Conservation (phyloP, 2,329 filamentous ascomycete genomes). For the Trichoderma hamatum region DNA sequence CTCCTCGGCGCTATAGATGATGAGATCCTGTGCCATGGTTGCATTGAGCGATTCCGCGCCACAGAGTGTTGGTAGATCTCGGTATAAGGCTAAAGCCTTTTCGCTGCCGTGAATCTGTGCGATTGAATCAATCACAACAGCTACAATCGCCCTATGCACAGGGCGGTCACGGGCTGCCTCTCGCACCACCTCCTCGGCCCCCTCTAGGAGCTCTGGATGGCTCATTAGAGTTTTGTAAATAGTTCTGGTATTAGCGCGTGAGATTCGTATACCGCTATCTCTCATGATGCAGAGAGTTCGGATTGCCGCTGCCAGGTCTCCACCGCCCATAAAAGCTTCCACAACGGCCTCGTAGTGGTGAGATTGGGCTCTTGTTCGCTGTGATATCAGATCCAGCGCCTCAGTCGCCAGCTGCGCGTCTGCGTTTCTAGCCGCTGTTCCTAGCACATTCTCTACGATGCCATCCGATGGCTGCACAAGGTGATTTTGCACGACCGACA, state of each 20-base stretch:
- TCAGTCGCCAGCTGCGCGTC: constrained; percentile 71
- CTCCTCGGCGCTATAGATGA: constrained; percentile 36
- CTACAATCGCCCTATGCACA: constrained; percentile 44
- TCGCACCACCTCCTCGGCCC: constrained; percentile 61
- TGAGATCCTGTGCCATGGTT: constrained; percentile 37
- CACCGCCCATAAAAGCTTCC: constrained; percentile 64
- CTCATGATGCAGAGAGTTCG: constrained; percentile 74
- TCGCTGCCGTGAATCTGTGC: constrained; percentile 37
- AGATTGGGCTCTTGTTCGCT: constrained; percentile 54
- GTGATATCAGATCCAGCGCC: constrained; percentile 58
- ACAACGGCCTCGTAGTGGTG: constrained; percentile 82
- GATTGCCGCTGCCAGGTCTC: constrained; percentile 68
- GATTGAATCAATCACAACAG: constrained; percentile 42
- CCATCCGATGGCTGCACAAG: constrained; percentile 57
- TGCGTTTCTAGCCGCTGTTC: constrained; percentile 68
- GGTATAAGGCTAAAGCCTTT: constrained; percentile 41
- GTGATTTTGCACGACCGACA: constrained; percentile 56
- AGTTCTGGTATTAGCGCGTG: constrained; percentile 64
- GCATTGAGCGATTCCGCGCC: constrained; percentile 34
- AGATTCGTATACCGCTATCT: constrained; percentile 51
- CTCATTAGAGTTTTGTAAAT: constrained; percentile 61
- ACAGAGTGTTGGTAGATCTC: constrained; percentile 36
- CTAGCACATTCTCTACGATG: constrained; percentile 69
- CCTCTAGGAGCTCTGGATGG: constrained; percentile 48
- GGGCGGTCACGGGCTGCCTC: constrained; percentile 46